Conservation (phyloP, 495 filamentous ascomycete species). For the Parathielavia hyrcaniae region DNA sequence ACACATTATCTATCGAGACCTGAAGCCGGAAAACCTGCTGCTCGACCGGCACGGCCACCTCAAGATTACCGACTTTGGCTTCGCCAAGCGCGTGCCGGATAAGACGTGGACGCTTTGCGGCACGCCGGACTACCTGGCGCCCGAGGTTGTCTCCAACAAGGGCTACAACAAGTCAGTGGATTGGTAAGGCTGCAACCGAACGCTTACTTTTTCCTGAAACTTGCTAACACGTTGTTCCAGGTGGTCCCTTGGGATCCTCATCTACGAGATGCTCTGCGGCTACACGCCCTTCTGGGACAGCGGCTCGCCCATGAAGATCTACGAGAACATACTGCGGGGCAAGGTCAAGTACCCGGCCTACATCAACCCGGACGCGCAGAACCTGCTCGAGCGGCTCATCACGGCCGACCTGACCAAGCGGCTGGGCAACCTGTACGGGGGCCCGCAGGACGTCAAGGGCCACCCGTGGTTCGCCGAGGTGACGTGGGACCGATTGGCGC, state of each 20-base stretch:
- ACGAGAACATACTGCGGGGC: constrained; percentile 94
- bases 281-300: constrained; percentile 99
- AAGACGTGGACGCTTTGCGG: constrained; percentile 99
- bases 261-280: constrained; percentile 98
- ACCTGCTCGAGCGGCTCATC: constrained; percentile 86
- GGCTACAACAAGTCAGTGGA: constrained; percentile 99
- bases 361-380: constrained; percentile 87
- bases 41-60: constrained; percentile 94
- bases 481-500: constrained; percentile 87
- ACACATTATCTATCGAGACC: constrained; percentile 94
- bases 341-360: constrained; percentile 93
- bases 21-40: constrained; percentile 94
- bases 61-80: constrained; percentile 98
- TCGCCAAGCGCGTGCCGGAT: constrained; percentile 96
- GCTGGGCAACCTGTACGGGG: constrained; percentile 86
- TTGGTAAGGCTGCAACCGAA: constrained; percentile 56
- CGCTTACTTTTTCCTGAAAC: neutral
- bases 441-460: constrained; percentile 88
- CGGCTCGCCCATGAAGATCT: constrained; percentile 96
- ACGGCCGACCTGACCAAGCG: constrained; percentile 93
- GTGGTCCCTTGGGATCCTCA: constrained; percentile 97
- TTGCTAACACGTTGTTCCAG: constrained; percentile 38
- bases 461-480: constrained; percentile 97
- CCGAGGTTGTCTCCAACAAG: constrained; percentile 94
- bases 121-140: constrained; percentile 96